Percentiles rank a stretch among this genome's conserved stretches.
These are phyloP conservation scores for Bipolaris bicolor DNA, from an alignment of 2,329 filamentous ascomycete genomes.

Conservation along the genomic window DNA sequence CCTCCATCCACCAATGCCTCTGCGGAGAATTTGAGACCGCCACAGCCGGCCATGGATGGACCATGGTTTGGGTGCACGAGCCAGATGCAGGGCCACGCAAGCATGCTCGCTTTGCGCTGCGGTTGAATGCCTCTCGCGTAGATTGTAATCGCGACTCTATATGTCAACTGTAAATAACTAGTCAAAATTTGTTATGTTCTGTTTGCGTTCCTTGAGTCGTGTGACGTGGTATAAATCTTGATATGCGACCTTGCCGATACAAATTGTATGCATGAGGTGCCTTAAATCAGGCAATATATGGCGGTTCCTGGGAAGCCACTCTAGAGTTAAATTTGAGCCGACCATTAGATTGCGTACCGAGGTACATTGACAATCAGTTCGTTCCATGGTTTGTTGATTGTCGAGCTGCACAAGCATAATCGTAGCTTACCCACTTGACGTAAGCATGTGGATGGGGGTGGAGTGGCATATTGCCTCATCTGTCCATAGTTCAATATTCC, in stretches of 20 bases:
- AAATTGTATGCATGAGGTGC: neutral
- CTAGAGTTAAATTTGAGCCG: neutral
- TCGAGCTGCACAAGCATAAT: neutral
- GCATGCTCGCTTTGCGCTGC: neutral
- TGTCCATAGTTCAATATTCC: slow-evolving; percentile 7
- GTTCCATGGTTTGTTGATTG: neutral
- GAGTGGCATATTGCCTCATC: slow-evolving; percentile 3
- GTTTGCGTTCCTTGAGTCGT: neutral
- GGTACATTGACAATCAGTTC: neutral
- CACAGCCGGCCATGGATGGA: neutral
- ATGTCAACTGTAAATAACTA: neutral
- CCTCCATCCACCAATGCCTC: neutral
- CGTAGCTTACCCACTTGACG: neutral
- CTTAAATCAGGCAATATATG: slow-evolving; percentile 5
- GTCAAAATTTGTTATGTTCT: neutral
- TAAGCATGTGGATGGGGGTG: neutral
- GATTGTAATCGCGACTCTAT: neutral
- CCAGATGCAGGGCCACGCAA: slow-evolving; percentile 8
- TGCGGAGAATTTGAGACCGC: neutral
- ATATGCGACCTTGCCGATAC: neutral
- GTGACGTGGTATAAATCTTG: neutral
- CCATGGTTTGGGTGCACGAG: neutral
- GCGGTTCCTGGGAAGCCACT: slow-evolving; percentile 5
- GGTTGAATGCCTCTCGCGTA: neutral
- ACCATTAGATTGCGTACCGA: slow-evolving; percentile 1